A percentile compares a stretch with the other conserved stretches of the same genome.
Conservation (phyloP, 148 eudicot species). For the Rhododendron ferrugineum region DNA sequence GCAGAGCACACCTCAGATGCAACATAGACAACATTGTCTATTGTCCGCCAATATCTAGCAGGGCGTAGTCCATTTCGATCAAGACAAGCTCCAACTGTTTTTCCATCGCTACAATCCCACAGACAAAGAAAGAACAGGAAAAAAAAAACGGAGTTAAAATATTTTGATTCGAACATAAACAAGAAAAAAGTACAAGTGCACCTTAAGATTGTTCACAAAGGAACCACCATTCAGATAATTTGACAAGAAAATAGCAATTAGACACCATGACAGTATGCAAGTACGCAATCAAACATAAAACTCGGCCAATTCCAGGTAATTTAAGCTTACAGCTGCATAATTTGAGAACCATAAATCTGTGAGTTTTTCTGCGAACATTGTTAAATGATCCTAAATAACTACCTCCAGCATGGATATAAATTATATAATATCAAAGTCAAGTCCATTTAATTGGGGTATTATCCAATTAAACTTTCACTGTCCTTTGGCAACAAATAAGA, state of each 20-base stretch:
- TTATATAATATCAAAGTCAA: background rate
- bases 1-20: constrained; percentile 84
- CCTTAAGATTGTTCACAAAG: background rate
- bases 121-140: background rate
- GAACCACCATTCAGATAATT: background rate
- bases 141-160: background rate
- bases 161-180: background rate
- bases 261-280: background rate
- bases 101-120: constrained; percentile 67
- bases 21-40: constrained; percentile 91
- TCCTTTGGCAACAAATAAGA: background rate
- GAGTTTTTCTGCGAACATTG: background rate
- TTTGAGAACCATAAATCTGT: background rate
- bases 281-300: background rate
- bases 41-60: constrained; percentile 98
- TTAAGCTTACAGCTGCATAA: background rate
- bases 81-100: constrained; percentile 98
- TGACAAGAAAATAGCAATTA: background rate
- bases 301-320: background rate
- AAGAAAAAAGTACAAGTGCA: background rate
- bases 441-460: background rate
- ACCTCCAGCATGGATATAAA: background rate
- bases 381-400: background rate
- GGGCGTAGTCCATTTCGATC: constrained; percentile 99
- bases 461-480: background rate